Evolutionary conservation across 1,139 yeast species (phyloP), one percentile per base, ranked within the genome.

Genomic region (Kurtzmaniella natalensis): DNA sequence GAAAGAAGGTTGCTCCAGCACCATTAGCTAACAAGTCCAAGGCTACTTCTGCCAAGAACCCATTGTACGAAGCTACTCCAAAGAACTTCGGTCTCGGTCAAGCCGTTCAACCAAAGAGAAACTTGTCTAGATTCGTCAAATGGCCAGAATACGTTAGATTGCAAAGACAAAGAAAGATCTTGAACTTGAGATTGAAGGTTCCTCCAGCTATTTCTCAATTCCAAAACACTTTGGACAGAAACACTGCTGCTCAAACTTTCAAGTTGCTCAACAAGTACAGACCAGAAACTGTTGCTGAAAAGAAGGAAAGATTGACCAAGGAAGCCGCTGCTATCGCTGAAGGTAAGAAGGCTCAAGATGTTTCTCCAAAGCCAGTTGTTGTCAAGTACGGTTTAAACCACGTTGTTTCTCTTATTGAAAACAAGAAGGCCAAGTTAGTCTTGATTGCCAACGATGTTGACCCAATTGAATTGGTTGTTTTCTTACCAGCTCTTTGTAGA

Each of bases 301-400:
- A 89, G 95, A 87, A 88, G 79, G 96, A 87, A 76, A 87, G 97
- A 78, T 84, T 89, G 63, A 84, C 94, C 71, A 88, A 85, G 74
- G 96, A 89, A 76, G 97, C 97, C 55, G 95, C 96, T 57, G 96
- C 96, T 58, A 81, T 88, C 61, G 95, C 96, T 48, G 96, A 87
- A 64, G 97, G 97, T 64, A 88, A 87, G 80, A 76, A 86, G 70
- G 88, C 85, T 69, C 87, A 84, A 73, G 96, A 88, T 56, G 96
- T 80, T 57, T 85, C 95, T 54, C 84, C 89, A 65, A 89, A 89
- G 80, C 97, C 97, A 59, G 83, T 79, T 67, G 88, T 77, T 55
- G 94, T 89, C 66, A 89, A 89, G 79, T 89, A 81, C 76, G 96
- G 96, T 79, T 81, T 89, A 62, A 89, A 89, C 88, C 97, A 89